phyloP scores from a whole-genome alignment of 2,329 filamentous ascomycete genomes.

The Coleophoma crateriformis region DNA sequence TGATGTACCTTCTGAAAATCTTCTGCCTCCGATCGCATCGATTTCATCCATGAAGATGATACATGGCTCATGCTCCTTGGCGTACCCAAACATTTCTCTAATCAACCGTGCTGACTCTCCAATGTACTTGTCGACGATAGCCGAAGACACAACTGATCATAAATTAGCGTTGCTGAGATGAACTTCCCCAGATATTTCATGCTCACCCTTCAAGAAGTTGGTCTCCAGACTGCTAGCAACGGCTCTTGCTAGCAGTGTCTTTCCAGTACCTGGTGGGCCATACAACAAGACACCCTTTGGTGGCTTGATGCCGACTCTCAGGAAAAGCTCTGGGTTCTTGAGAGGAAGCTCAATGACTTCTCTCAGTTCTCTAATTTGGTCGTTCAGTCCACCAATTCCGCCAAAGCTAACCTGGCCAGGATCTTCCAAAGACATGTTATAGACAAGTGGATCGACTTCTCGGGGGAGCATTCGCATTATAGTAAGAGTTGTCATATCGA shows the following conservation, averaged over 20 bases:
- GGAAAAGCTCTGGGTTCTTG: constrained; percentile 97
- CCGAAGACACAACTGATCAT: constrained; percentile 82
- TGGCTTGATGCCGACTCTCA: constrained; percentile 96
- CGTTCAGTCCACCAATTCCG: constrained; percentile 94
- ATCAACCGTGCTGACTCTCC: constrained; percentile 96
- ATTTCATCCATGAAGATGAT: constrained; percentile 99
- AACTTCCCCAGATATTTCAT: background rate
- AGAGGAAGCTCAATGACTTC: constrained; percentile 97
- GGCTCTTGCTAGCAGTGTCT: constrained; percentile 88
- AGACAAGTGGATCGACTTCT: constrained; percentile 96
- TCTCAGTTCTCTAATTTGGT: constrained; percentile 93
- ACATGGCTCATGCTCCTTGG: constrained; percentile 98
- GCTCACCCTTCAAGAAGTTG: constrained; percentile 90
- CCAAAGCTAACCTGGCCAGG: constrained; percentile 97
- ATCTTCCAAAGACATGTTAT: constrained; percentile 99
- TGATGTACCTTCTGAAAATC: constrained; percentile 95
- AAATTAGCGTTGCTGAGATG: too few relatives aligned
- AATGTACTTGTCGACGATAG: constrained; percentile 99
- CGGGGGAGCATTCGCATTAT: constrained; percentile 99
- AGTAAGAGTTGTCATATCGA: constrained; percentile 98
- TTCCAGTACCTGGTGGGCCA: constrained; percentile 92
- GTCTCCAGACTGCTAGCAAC: constrained; percentile 96
- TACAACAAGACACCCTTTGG: constrained; percentile 97
- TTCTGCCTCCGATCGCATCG: constrained; percentile 92
- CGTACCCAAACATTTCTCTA: constrained; percentile 99